Percentiles rank a stretch among this genome's conserved stretches.
phyloP scores from a whole-genome alignment of 2,329 filamentous ascomycete species.

The Periconia sp. region DNA sequence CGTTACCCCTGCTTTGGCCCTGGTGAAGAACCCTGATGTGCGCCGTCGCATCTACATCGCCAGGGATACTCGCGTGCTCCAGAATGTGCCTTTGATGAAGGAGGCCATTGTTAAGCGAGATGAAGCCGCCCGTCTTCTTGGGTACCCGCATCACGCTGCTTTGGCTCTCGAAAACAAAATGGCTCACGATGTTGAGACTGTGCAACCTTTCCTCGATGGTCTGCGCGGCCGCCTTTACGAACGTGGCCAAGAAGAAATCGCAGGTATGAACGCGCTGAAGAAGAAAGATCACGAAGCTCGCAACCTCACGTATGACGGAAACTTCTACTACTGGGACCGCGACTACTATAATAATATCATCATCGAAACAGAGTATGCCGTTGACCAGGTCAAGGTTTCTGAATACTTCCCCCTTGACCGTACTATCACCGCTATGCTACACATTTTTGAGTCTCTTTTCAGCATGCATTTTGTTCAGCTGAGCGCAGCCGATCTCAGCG shows the following conservation, averaged over 20 bases:
- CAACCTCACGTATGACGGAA: background rate
- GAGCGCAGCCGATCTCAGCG: background rate
- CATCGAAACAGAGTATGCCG: background rate
- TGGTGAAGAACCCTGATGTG: background rate
- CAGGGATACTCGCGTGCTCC: background rate
- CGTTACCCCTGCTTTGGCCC: background rate
- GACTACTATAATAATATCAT: conserved; percentile 1
- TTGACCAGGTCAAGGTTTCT: background rate
- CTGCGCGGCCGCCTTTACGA: background rate
- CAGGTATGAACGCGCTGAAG: background rate
- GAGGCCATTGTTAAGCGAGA: background rate
- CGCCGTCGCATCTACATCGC: background rate
- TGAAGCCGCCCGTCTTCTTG: background rate
- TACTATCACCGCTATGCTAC: conserved; percentile 1
- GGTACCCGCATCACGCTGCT: background rate
- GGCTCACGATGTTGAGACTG: background rate
- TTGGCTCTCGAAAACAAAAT: background rate
- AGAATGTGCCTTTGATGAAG: background rate
- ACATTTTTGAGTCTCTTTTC: background rate
- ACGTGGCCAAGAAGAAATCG: background rate
- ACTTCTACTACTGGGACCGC: background rate
- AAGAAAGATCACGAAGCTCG: background rate
- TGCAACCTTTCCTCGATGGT: background rate
- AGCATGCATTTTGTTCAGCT: background rate
- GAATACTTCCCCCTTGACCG: background rate